phyloP scores from a whole-genome alignment of 2,329 filamentous ascomycete species.

The Colletotrichum graminicola region DNA sequence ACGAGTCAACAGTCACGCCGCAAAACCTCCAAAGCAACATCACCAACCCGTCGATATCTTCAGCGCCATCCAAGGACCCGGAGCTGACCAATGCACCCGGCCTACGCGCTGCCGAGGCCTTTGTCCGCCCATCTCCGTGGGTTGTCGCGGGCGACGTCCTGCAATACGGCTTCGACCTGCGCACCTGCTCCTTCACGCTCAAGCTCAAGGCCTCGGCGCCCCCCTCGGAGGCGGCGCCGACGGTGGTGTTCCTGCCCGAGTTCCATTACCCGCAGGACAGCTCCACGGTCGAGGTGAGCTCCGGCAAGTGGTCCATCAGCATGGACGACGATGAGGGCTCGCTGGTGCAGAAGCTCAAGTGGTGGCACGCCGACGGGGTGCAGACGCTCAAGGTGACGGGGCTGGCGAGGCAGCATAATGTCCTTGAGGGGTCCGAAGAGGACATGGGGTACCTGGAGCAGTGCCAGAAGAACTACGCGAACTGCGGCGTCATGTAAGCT shows the following conservation, averaged over 20 bases:
- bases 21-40: conserved; percentile 81
- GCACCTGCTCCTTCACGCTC: conserved; percentile 81
- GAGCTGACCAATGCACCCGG: conserved; percentile 76
- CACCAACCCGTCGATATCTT: conserved; percentile 75
- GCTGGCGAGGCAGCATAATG: conserved; percentile 73
- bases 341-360: conserved; percentile 81
- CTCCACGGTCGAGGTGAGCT: conserved; percentile 79
- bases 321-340: conserved; percentile 77
- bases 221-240: conserved; percentile 75
- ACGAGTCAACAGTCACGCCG: conserved; percentile 75
- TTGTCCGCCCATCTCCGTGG: conserved; percentile 86
- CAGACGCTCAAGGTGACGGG: conserved; percentile 85
- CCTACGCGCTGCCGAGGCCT: conserved; percentile 92
- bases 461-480: conserved; percentile 64
- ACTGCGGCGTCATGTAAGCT: conserved; percentile 66
- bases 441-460: conserved; percentile 85
- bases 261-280: conserved; percentile 88
- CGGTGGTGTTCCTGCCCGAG: conserved; percentile 86
- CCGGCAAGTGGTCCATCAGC: conserved; percentile 91
- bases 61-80: conserved; percentile 64
- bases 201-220: conserved; percentile 68
- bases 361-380: conserved; percentile 93
- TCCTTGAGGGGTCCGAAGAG: conserved; percentile 70
- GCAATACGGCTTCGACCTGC: conserved; percentile 84
- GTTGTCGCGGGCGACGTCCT: conserved; percentile 78